Percentiles rank a stretch among this genome's conserved stretches.
Evolutionary conservation across 139 green algal species (phyloP).

Genomic region (Chlamydomonas sphaeroides): DNA sequence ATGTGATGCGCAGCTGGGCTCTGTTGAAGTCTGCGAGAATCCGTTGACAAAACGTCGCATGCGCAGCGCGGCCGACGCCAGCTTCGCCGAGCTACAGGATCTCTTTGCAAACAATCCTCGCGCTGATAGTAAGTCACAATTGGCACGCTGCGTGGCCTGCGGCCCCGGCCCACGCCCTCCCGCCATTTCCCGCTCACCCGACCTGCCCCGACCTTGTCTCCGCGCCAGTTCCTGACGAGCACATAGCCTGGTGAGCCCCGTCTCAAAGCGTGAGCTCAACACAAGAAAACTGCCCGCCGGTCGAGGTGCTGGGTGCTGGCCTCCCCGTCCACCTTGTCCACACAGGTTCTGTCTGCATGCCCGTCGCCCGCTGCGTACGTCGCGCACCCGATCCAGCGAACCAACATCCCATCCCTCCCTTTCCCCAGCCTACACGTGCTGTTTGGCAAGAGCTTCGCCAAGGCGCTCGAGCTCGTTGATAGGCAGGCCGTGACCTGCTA

Average conservation of each 20-base stretch:
- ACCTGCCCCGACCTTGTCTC: background rate
- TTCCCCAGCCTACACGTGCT: conserved; percentile 73
- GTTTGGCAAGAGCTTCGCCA: conserved; percentile 76
- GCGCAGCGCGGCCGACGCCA: conserved; percentile 10
- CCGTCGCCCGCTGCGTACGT: background rate
- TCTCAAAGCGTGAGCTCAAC: too few relatives aligned
- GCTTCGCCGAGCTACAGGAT: conserved; percentile 25
- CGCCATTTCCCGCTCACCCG: background rate
- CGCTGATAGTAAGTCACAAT: background rate
- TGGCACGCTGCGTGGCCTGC: background rate
- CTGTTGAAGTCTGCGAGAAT: too few relatives aligned
- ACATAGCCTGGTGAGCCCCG: too few relatives aligned
- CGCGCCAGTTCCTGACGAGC: too few relatives aligned
- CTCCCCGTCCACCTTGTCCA: too few relatives aligned
- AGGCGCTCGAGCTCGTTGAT: conserved; percentile 82
- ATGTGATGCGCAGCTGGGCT: too few relatives aligned
- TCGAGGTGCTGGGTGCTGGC: too few relatives aligned
- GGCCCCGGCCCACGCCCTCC: too few relatives aligned
- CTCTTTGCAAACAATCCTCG: background rate
- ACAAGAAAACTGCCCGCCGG: too few relatives aligned
- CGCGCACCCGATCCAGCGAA: too few relatives aligned
- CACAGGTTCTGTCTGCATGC: background rate
- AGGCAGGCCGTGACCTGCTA: conserved; percentile 69
- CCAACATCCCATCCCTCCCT: too few relatives aligned
- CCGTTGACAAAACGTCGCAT: too few relatives aligned